Conservation (phyloP, 306 rosid genomes). For the Cucumis hystrix region DNA sequence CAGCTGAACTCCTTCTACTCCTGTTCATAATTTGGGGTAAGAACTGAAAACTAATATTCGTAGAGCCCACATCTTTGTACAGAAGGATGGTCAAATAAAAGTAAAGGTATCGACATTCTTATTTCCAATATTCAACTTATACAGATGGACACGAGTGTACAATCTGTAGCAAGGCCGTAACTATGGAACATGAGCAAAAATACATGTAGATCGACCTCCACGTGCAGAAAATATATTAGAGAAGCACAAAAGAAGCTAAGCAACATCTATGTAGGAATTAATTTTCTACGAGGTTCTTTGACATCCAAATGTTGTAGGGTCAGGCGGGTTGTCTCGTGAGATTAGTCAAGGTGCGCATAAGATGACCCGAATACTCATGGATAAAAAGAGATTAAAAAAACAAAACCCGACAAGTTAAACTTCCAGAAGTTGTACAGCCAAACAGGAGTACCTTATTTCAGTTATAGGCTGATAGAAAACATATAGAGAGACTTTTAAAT, state of each 20-base stretch:
- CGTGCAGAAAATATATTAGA: not conserved
- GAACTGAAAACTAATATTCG: slow-evolving; percentile 3
- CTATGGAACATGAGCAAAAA: not conserved
- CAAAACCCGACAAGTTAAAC: not conserved
- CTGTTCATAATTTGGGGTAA: slow-evolving; percentile 27
- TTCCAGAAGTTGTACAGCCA: not conserved
- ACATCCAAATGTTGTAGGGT: too few species aligned
- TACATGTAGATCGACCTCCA: not conserved
- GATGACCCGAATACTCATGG: too few species aligned
- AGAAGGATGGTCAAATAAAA: not conserved
- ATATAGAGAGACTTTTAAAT: not conserved
- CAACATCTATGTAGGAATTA: not conserved
- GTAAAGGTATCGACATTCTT: not conserved
- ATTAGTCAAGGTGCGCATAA: too few species aligned
- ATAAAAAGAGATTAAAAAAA: too few species aligned
- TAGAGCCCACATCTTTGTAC: not conserved
- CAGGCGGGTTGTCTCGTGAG: too few species aligned
- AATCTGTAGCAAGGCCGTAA: not conserved
- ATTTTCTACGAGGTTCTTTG: too few species aligned
- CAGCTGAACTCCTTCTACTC: slow-evolving; percentile 53
- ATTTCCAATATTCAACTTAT: too few species aligned
- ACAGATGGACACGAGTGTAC: too few species aligned
- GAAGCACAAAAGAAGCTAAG: not conserved
- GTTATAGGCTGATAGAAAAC: not conserved
- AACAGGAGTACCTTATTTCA: not conserved